Conservation (phyloP, 176 grass and related monocot species). For the Metroxylon sagu region DNA sequence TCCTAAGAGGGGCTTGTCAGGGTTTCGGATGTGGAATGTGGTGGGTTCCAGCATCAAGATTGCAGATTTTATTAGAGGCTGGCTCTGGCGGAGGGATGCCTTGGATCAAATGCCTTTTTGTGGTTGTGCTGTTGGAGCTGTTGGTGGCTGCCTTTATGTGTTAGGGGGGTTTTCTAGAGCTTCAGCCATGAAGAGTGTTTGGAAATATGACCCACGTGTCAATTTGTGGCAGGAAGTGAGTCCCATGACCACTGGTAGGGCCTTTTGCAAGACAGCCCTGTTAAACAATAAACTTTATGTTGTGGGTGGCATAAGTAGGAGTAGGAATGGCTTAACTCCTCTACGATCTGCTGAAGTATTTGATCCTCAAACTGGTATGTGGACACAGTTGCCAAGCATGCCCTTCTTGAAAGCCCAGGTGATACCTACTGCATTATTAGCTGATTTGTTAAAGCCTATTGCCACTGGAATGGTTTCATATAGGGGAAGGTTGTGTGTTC, state of each 20-base stretch:
- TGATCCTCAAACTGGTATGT: conserved; percentile 47
- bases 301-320: conserved; percentile 56
- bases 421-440: conserved; percentile 47
- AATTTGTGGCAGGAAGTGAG: conserved; percentile 64
- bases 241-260: conserved; percentile 48
- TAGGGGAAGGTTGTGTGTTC: conserved; percentile 60
- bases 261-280: conserved; percentile 57
- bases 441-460: conserved; percentile 63
- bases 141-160: conserved; percentile 57
- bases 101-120: conserved; percentile 31
- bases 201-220: conserved; percentile 52
- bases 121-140: conserved; percentile 34
- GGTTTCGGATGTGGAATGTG: conserved; percentile 45
- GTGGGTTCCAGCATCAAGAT: conserved; percentile 74
- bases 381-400: conserved; percentile 54
- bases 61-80: conserved; percentile 41
- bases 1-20: conserved; percentile 17
- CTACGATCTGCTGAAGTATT: conserved; percentile 70
- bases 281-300: conserved; percentile 75
- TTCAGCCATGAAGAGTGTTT: conserved; percentile 41
- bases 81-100: conserved; percentile 36
- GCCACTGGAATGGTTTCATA: conserved; percentile 51
- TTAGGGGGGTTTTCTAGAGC: conserved; percentile 56
- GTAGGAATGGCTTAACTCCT: conserved; percentile 33
- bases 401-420: conserved; percentile 46